Conservation (phyloP, 1,284 basidiomycete species). For the Polyporus tsugae region DNA sequence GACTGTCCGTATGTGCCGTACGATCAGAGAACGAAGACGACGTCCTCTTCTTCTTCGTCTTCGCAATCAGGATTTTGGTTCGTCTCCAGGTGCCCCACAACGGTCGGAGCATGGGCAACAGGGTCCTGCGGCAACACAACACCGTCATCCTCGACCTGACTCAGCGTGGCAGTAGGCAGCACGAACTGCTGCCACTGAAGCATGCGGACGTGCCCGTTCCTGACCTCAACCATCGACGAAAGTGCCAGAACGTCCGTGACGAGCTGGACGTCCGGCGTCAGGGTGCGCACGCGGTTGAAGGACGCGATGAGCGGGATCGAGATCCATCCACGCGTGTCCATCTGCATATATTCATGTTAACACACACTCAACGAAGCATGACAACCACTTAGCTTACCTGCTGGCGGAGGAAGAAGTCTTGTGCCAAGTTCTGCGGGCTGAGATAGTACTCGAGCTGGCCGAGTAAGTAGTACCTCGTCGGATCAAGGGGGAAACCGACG, state of each 20-base stretch:
- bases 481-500: constrained; percentile 68
- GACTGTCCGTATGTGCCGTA: neutral
- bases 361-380: constrained; percentile 6
- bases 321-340: constrained; percentile 92
- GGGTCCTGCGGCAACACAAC: constrained; percentile 8
- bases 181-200: constrained; percentile 72
- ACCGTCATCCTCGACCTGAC: constrained; percentile 38
- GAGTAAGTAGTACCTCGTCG: constrained; percentile 70
- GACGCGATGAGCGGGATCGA: constrained; percentile 82
- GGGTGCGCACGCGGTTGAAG: constrained; percentile 83
- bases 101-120: constrained; percentile 17
- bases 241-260: constrained; percentile 77
- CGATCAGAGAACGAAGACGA: constrained; percentile 57
- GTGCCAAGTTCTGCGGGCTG: constrained; percentile 85
- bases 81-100: constrained; percentile 14
- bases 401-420: constrained; percentile 83
- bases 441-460: constrained; percentile 92
- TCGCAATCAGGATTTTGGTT: constrained; percentile 42
- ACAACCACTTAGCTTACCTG: constrained; percentile 55
- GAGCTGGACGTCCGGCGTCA: constrained; percentile 72
- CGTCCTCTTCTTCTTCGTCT: constrained; percentile 65
- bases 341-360: constrained; percentile 55
- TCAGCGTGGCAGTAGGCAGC: constrained; percentile 69
- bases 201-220: constrained; percentile 74
- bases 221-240: constrained; percentile 79